Conservation (phyloP, 768 basidiomycete species). For the Leccinum arenicola region DNA sequence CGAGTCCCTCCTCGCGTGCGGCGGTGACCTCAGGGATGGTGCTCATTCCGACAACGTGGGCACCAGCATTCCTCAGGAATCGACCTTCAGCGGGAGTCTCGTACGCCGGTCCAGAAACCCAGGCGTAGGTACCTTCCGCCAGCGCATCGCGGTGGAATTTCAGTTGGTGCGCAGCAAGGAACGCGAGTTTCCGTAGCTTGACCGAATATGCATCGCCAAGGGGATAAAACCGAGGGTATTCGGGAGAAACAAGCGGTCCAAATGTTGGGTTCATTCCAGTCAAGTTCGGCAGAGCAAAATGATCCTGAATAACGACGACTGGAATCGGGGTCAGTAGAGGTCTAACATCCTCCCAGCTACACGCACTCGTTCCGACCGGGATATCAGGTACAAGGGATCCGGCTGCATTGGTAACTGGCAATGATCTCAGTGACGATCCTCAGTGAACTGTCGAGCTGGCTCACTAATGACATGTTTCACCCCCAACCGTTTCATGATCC, state of each 20-base stretch:
- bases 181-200: slow-evolving; percentile 64
- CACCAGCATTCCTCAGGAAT: slow-evolving; percentile 70
- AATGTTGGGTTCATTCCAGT: slow-evolving; percentile 78
- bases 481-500: slow-evolving; percentile 76
- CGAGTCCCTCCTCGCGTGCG: slow-evolving; percentile 70
- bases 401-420: slow-evolving; percentile 81
- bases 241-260: slow-evolving; percentile 59
- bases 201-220: slow-evolving; percentile 82
- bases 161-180: slow-evolving; percentile 67
- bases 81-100: slow-evolving; percentile 86
- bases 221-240: slow-evolving; percentile 75
- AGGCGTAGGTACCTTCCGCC: slow-evolving; percentile 83
- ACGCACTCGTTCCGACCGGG: slow-evolving; percentile 77
- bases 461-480: slow-evolving; percentile 72
- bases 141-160: slow-evolving; percentile 52
- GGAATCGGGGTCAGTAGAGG: slow-evolving; percentile 7
- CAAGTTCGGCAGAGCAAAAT: slow-evolving; percentile 76
- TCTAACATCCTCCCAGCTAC: neutral
- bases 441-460: slow-evolving; percentile 20
- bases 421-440: slow-evolving; percentile 1
- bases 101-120: slow-evolving; percentile 89
- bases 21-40: slow-evolving; percentile 88
- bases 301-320: slow-evolving; percentile 87
- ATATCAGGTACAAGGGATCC: slow-evolving; percentile 74
- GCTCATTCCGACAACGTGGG: slow-evolving; percentile 93